Evolutionary conservation across 768 basidiomycete species (phyloP).

Genomic region (Amanita thiersii): DNA sequence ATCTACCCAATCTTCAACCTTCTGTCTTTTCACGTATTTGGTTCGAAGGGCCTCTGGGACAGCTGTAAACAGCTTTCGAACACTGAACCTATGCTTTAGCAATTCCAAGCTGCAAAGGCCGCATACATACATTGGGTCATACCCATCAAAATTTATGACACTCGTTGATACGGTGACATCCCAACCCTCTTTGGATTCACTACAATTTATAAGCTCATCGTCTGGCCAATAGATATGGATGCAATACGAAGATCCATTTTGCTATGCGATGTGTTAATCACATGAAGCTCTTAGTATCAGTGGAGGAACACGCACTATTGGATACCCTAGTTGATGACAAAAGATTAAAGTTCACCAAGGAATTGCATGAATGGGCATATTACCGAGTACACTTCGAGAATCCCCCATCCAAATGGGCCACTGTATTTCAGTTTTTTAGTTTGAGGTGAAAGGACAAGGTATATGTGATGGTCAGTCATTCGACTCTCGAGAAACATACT

Average conservation of each 20-base stretch:
- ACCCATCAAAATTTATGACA: slow-evolving; percentile 24
- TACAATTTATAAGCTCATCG: slow-evolving; percentile 14
- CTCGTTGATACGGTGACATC: slow-evolving; percentile 21
- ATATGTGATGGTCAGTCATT: too few relatives aligned
- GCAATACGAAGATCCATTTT: slow-evolving; percentile 27
- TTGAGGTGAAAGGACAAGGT: too few relatives aligned
- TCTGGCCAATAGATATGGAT: slow-evolving; percentile 32
- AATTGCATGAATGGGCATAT: slow-evolving; percentile 5
- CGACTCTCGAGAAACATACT: slow-evolving; percentile 16
- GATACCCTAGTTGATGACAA: slow-evolving; percentile 20
- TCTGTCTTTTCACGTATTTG: slow-evolving; percentile 19
- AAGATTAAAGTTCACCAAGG: slow-evolving; percentile 15
- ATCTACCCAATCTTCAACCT: slow-evolving; percentile 43
- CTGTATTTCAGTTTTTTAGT: too few relatives aligned
- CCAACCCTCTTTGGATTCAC: slow-evolving; percentile 25
- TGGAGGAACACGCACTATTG: slow-evolving; percentile 18
- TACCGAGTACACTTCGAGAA: slow-evolving; percentile 18
- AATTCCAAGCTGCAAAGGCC: slow-evolving; percentile 4
- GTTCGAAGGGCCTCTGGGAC: slow-evolving; percentile 22
- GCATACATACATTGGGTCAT: slow-evolving; percentile 25
- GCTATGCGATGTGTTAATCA: slow-evolving; percentile 16
- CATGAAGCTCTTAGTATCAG: too few relatives aligned
- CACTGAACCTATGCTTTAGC: slow-evolving; percentile 14
- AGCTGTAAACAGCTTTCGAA: slow-evolving; percentile 24
- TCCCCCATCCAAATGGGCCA: slow-evolving; percentile 27